Conservation (phyloP, 495 filamentous ascomycete genomes). For the Aspergillus cavernicola region DNA sequence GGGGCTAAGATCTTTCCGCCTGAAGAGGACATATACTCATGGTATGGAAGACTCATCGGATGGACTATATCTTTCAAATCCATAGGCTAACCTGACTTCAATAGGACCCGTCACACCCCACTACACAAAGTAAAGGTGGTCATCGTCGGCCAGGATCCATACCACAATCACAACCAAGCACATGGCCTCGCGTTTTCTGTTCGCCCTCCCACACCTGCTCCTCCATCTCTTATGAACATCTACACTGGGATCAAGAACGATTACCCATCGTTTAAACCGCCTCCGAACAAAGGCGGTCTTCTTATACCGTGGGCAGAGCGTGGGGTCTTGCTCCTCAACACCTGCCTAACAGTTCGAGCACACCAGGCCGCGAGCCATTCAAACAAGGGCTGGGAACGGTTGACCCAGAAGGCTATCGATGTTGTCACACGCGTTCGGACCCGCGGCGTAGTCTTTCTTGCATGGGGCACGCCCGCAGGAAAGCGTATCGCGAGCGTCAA, state of each 20-base stretch:
- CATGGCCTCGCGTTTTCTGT: slow-evolving; percentile 95
- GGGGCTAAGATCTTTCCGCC: slow-evolving; percentile 82
- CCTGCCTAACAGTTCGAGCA: slow-evolving; percentile 85
- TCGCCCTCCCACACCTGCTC: slow-evolving; percentile 79
- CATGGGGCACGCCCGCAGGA: slow-evolving; percentile 82
- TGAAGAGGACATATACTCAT: slow-evolving; percentile 85
- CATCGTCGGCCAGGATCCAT: slow-evolving; percentile 93
- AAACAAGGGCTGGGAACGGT: slow-evolving; percentile 82
- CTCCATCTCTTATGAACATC: slow-evolving; percentile 87
- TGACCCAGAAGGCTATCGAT: slow-evolving; percentile 89
- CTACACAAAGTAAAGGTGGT: slow-evolving; percentile 82
- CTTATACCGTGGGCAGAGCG: slow-evolving; percentile 90
- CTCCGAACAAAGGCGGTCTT: slow-evolving; percentile 72
- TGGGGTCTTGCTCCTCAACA: slow-evolving; percentile 89
- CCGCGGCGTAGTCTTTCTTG: slow-evolving; percentile 86
- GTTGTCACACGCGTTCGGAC: slow-evolving; percentile 70
- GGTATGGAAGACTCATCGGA: slow-evolving; percentile 52
- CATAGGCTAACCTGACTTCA: not conserved
- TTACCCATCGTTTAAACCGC: slow-evolving; percentile 73
- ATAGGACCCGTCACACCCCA: slow-evolving; percentile 86
- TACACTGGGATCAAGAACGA: slow-evolving; percentile 81
- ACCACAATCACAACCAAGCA: slow-evolving; percentile 93
- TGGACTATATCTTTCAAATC: not conserved
- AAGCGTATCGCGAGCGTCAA: slow-evolving; percentile 71
- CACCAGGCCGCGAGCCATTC: slow-evolving; percentile 81